These are phyloP conservation scores for Barnettozyma wickerhamii DNA, from an alignment of 805 yeast species.

Conservation along the genomic window DNA sequence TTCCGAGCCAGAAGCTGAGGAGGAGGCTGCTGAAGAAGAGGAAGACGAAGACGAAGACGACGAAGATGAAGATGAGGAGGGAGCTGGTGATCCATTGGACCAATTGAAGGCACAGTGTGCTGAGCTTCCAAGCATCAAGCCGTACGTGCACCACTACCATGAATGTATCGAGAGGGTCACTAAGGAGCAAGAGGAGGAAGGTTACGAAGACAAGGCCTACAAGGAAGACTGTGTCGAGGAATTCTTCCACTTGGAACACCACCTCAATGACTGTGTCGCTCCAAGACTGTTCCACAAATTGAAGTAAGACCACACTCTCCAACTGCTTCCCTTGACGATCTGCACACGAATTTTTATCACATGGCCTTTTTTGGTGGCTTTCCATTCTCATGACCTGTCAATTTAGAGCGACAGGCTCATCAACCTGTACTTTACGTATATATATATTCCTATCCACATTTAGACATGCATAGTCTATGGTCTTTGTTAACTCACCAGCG, in stretches of 20 bases:
- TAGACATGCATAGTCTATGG: background rate
- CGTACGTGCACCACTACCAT: conserved; percentile 80
- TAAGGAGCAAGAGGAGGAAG: conserved; percentile 78
- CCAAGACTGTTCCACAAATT: conserved; percentile 84
- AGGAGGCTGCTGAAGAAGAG: conserved; percentile 27
- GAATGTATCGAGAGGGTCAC: conserved; percentile 96
- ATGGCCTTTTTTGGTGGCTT: background rate
- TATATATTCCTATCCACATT: background rate
- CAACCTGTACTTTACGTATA: background rate
- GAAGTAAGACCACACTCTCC: conserved; percentile 42
- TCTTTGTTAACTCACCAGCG: too few species aligned
- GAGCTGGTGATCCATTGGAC: conserved; percentile 61
- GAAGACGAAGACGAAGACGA: conserved; percentile 56
- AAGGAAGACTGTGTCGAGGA: conserved; percentile 99
- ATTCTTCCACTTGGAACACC: conserved; percentile 94
- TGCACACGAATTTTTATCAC: conserved; percentile 4
- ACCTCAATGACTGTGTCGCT: conserved; percentile 86
- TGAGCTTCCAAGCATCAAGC: conserved; percentile 61
- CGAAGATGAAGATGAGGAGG: conserved; percentile 70
- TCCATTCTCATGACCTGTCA: background rate
- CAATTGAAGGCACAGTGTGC: conserved; percentile 65
- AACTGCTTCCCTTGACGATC: background rate
- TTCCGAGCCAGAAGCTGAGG: conserved; percentile 4
- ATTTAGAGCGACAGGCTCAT: background rate
- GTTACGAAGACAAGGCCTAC: conserved; percentile 69